These are phyloP conservation scores for Pleurotus tuoliensis DNA, from an alignment of 768 basidiomycete genomes.

Conservation along the genomic window DNA sequence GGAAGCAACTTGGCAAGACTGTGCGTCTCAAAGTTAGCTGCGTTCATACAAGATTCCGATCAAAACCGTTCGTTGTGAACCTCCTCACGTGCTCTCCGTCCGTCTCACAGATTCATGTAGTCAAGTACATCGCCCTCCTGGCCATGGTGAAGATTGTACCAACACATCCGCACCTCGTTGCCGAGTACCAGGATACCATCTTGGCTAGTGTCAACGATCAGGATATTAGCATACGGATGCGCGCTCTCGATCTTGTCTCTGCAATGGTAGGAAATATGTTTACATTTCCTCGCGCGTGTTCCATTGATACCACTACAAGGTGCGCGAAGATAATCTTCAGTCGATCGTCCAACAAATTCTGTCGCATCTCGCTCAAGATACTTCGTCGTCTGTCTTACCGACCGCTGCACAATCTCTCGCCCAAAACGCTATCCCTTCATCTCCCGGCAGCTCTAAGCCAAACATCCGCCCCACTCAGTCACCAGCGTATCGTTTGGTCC, in stretches of 20 bases:
- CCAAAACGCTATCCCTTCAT: constrained; percentile 33
- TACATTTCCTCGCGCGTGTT: not conserved
- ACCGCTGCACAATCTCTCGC: constrained; percentile 61
- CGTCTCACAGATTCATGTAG: constrained; percentile 36
- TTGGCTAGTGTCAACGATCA: constrained; percentile 86
- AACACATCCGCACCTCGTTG: constrained; percentile 83
- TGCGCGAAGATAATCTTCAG: constrained; percentile 79
- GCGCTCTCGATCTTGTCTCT: constrained; percentile 89
- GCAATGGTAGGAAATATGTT: constrained; percentile 66
- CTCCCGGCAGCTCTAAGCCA: constrained; percentile 26
- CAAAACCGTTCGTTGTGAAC: constrained; percentile 77
- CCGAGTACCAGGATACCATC: constrained; percentile 90
- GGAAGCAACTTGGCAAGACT: constrained; percentile 78
- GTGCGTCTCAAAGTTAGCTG: constrained; percentile 91
- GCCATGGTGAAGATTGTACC: constrained; percentile 97
- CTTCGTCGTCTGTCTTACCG: constrained; percentile 42
- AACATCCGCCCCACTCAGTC: constrained; percentile 60
- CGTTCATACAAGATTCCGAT: constrained; percentile 88
- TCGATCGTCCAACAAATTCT: constrained; percentile 88
- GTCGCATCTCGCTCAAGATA: constrained; percentile 73
- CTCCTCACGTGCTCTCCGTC: constrained; percentile 1
- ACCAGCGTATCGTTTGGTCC: constrained; percentile 79
- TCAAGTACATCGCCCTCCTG: constrained; percentile 94
- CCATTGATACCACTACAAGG: constrained; percentile 42
- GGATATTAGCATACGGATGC: constrained; percentile 94